These are phyloP conservation scores for Apiotrichum akiyoshidainum DNA, from an alignment of 1,284 basidiomycete species.

Conservation along the genomic window DNA sequence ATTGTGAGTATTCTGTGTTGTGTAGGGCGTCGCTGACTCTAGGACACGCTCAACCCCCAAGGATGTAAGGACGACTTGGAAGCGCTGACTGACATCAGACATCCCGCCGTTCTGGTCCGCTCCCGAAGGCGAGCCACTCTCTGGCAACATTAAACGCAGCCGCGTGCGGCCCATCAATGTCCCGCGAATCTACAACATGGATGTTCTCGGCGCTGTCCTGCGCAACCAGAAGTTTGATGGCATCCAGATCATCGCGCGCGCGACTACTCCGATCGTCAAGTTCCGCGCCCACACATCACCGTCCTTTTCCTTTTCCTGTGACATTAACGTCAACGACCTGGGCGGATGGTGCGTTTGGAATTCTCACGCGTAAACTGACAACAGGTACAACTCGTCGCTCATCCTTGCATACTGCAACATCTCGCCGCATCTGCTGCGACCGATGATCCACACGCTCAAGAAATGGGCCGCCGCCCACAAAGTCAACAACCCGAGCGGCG, in stretches of 20 bases:
- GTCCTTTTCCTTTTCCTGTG: slow-evolving; percentile 27
- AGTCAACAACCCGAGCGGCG: slow-evolving; percentile 46
- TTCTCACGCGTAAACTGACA: neutral
- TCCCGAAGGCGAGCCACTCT: neutral
- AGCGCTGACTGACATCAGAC: neutral
- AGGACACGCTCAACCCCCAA: slow-evolving; percentile 34
- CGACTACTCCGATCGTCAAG: slow-evolving; percentile 49
- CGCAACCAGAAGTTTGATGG: slow-evolving; percentile 20
- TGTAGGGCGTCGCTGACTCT: slow-evolving; percentile 13
- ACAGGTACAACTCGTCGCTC: slow-evolving; percentile 48
- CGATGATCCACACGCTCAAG: slow-evolving; percentile 48
- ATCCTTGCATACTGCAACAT: slow-evolving; percentile 48
- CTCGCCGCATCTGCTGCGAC: slow-evolving; percentile 46
- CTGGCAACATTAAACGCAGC: neutral
- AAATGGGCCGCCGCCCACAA: slow-evolving; percentile 42
- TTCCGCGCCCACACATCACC: slow-evolving; percentile 27
- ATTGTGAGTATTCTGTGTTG: slow-evolving; percentile 25
- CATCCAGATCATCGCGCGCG: slow-evolving; percentile 27
- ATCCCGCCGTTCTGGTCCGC: slow-evolving; percentile 25
- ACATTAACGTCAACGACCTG: slow-evolving; percentile 50
- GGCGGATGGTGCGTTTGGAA: slow-evolving; percentile 43
- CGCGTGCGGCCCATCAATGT: slow-evolving; percentile 7
- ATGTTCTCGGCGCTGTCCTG: slow-evolving; percentile 25
- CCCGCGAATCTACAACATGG: slow-evolving; percentile 39
- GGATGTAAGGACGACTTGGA: slow-evolving; percentile 29